Conservation (phyloP, 495 filamentous ascomycete genomes). For the Pseudoneurospora amorphoporcata region DNA sequence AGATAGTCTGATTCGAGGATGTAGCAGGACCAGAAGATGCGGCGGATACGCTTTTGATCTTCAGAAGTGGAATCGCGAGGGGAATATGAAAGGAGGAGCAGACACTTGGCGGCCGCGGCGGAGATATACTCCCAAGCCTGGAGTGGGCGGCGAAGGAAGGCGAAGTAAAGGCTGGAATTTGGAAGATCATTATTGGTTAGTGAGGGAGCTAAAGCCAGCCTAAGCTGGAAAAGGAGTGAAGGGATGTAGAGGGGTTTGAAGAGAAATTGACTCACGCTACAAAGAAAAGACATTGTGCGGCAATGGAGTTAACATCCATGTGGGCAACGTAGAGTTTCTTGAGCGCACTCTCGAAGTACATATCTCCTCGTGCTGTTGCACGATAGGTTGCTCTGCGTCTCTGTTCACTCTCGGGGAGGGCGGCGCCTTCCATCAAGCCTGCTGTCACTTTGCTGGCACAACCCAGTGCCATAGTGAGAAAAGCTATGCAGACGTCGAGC, state of each 20-base stretch:
- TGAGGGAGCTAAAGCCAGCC: background rate
- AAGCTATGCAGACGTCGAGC: conserved; percentile 16
- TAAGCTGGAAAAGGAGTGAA: too few relatives aligned
- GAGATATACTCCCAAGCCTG: conserved; percentile 28
- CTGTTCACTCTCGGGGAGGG: conserved; percentile 1
- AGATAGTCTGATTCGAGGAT: conserved; percentile 33
- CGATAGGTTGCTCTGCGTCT: conserved; percentile 6
- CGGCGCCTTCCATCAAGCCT: conserved; percentile 1
- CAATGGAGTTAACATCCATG: conserved; percentile 20
- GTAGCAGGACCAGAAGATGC: conserved; percentile 42
- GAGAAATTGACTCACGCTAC: conserved; percentile 13
- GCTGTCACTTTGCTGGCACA: conserved; percentile 20
- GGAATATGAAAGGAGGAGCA: conserved; percentile 26
- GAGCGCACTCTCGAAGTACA: conserved; percentile 24
- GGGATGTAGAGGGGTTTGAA: background rate
- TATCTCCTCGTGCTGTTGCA: conserved; percentile 19
- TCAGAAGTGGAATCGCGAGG: conserved; percentile 12
- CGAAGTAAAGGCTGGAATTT: conserved; percentile 21
- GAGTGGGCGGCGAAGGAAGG: conserved; percentile 24
- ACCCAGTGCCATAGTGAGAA: conserved; percentile 24
- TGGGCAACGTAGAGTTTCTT: conserved; percentile 23
- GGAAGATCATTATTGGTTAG: background rate
- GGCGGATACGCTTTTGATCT: conserved; percentile 30
- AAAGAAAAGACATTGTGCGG: conserved; percentile 28
- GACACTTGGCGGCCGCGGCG: conserved; percentile 24